A percentile compares a stretch with the other conserved stretches of the same genome.
Conservation (phyloP, 495 filamentous ascomycete species). For the Haplographium delicatum region DNA sequence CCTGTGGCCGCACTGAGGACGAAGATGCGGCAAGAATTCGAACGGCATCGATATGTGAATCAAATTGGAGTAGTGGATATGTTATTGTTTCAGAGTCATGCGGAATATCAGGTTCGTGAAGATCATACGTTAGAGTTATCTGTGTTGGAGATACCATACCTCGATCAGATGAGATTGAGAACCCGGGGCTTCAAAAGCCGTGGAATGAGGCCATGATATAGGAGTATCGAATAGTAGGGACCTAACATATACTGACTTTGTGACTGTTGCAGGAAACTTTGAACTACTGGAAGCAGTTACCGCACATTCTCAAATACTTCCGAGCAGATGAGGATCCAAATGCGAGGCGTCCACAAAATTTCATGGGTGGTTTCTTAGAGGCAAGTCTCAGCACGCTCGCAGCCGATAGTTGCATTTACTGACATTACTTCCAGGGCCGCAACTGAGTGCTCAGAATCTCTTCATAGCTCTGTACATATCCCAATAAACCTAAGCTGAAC, state of each 20-base stretch:
- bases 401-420: no score
- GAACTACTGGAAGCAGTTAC: constrained; percentile 98
- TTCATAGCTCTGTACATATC: constrained; percentile 27
- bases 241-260: neutral
- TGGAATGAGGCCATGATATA: no score
- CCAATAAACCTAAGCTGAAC: constrained; percentile 17
- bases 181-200: no score
- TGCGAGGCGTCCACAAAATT: constrained; percentile 73
- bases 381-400: no score
- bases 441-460: constrained; percentile 25
- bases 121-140: neutral
- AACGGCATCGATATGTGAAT: constrained; percentile 87
- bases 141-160: no score
- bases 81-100: constrained; percentile 77
- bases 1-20: constrained; percentile 85
- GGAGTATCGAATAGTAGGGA: neutral
- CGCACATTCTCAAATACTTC: constrained; percentile 97
- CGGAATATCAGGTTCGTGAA: constrained; percentile 73
- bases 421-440: constrained; percentile 27
- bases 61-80: constrained; percentile 85
- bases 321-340: constrained; percentile 78
- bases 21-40: constrained; percentile 95
- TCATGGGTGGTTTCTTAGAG: constrained; percentile 92
- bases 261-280: constrained; percentile 74
- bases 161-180: no score